Evolutionary conservation across 441 rosid genomes (phyloP).

Genomic region (Cnidoscolus chayamansa): DNA sequence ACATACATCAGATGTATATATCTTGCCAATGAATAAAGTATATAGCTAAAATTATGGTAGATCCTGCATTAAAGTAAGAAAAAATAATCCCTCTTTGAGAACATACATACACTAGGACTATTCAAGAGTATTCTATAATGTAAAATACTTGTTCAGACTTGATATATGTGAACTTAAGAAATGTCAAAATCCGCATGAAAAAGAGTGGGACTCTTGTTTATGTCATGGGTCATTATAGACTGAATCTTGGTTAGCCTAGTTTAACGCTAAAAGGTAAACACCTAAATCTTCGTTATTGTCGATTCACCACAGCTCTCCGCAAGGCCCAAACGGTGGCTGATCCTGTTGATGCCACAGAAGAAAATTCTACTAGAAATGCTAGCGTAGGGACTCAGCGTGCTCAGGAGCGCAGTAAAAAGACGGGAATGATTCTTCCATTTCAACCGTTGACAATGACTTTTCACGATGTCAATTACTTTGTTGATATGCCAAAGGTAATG

Average conservation of each 20-base stretch:
- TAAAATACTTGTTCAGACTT: no score
- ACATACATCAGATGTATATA: no score
- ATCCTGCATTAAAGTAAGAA: no score
- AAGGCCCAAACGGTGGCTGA: constrained; percentile 42
- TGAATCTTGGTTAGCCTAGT: not conserved
- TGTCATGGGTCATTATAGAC: no score
- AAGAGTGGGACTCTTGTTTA: no score
- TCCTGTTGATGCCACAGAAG: constrained; percentile 40
- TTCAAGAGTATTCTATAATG: no score
- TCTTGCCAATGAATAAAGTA: no score
- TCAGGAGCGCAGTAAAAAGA: constrained; percentile 36
- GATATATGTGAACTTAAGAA: no score
- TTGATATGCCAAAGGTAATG: constrained; percentile 92
- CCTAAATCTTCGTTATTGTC: constrained; percentile 8
- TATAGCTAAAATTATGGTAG: no score
- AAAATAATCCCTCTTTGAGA: no score
- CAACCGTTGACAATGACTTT: constrained; percentile 88
- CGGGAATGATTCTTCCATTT: constrained; percentile 96
- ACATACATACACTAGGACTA: no score
- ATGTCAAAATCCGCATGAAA: no score
- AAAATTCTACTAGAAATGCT: constrained; percentile 19
- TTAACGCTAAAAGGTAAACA: not conserved
- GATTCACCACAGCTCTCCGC: constrained; percentile 48
- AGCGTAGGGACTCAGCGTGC: constrained; percentile 20
- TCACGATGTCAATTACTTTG: constrained; percentile 83